Evolutionary conservation across 2,329 filamentous ascomycete species (phyloP), one percentile per base, ranked within the genome.

Genomic region (Monosporascus sp.): DNA sequence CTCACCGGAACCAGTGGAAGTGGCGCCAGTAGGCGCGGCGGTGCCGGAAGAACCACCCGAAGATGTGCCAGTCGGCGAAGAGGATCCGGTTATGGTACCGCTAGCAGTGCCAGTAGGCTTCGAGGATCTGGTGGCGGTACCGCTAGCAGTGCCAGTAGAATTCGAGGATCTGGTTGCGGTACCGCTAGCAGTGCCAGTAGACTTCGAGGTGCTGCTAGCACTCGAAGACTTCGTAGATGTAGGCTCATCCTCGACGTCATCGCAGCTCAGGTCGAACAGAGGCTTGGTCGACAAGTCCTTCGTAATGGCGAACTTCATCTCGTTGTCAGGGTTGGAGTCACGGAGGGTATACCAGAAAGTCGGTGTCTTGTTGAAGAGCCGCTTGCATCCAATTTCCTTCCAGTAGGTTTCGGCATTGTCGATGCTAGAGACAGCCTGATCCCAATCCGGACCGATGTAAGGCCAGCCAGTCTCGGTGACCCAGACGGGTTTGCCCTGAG

Each of bases 401-500:
- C 65, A 68, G 64, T 67, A 68, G 51, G 50, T 59, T 39, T 63
- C 60, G 51, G 79, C 77, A 56, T 82, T 82, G 14, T 70, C 67
- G 24, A 74, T 63, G 44, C 64, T 74, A 31, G 81, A 63, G 18
- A 79, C 71, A 49, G 78, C 78, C 52, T 68, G 58, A 50, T 72
- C 73, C 53, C 69, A 65, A 35, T 68, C 74, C 20, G 70, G 60
- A 31, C 81, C 81, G 20, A 65, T 62, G n/a, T 75, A 71, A 38
- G 81, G 80, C 79, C 79, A 83, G 52, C 80, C 80, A 20, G 77
- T 81, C 71, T 83, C 79, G 8, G 77, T 79, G 43, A 80, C 66
- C 64, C 72, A 76, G 51, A 79, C 72, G 52, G 67, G 70, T 62
- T 73, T 72, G 54, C 67, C 68, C 15, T 63, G 61, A 54, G 74